These are phyloP conservation scores for Vachellia pachyceras DNA, from an alignment of 306 rosid genomes.

Conservation along the genomic window DNA sequence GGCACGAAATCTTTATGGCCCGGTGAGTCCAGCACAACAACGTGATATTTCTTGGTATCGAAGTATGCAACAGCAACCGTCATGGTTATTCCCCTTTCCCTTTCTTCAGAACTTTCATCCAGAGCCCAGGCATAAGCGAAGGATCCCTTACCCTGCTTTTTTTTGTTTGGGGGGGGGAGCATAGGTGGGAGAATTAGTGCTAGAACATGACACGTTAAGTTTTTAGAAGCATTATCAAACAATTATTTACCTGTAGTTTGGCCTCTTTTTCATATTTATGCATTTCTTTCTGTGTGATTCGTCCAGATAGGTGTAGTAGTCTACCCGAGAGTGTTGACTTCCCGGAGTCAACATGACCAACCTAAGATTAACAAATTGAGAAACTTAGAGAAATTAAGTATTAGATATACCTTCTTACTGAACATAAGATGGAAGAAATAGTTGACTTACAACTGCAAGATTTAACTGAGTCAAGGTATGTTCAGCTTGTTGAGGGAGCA, in stretches of 20 bases:
- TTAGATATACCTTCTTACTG: slow-evolving; percentile 19
- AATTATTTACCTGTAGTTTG: slow-evolving; percentile 69
- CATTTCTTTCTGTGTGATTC: slow-evolving; percentile 88
- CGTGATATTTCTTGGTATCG: slow-evolving; percentile 87
- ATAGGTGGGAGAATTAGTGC: slow-evolving; percentile 3
- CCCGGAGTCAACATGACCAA: slow-evolving; percentile 99
- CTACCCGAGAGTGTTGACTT: slow-evolving; percentile 98
- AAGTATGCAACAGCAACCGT: slow-evolving; percentile 97
- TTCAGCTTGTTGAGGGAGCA: slow-evolving; percentile 83
- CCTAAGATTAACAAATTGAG: slow-evolving; percentile 62
- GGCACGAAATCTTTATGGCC: slow-evolving; percentile 99
- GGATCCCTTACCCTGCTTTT: slow-evolving; percentile 92
- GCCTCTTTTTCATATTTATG: slow-evolving; percentile 97
- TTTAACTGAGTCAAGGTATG: slow-evolving; percentile 83
- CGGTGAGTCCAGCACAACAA: slow-evolving; percentile 96
- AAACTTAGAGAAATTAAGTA: slow-evolving; percentile 30
- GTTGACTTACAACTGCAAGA: slow-evolving; percentile 82
- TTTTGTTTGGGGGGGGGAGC: too few species aligned
- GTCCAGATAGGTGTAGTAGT: slow-evolving; percentile 82
- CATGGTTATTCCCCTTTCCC: slow-evolving; percentile 99
- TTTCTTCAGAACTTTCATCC: slow-evolving; percentile 97
- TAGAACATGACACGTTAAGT: slow-evolving; percentile 25
- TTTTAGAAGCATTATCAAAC: slow-evolving; percentile 41
- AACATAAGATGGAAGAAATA: slow-evolving; percentile 28
- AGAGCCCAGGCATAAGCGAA: slow-evolving; percentile 98